These are phyloP conservation scores for Penicillium pulvis DNA, from an alignment of 495 filamentous ascomycete species.

Conservation along the genomic window DNA sequence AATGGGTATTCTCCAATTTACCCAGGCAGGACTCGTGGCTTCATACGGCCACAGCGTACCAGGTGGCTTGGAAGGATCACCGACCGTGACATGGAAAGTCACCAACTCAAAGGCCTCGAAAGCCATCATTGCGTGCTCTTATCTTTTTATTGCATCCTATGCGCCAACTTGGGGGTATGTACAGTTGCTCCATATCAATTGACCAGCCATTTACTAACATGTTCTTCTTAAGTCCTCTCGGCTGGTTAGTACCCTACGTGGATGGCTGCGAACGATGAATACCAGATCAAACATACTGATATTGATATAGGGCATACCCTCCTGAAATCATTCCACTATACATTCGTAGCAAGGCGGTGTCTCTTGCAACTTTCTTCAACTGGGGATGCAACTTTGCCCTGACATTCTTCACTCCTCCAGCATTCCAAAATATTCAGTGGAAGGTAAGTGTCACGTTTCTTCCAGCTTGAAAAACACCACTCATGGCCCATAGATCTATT, in stretches of 20 bases:
- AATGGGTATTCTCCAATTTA: constrained; percentile 55
- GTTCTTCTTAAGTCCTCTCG: constrained; percentile 13
- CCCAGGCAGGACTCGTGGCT: constrained; percentile 60
- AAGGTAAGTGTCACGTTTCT: constrained; percentile 22
- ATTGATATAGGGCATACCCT: constrained; percentile 18
- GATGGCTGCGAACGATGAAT: background rate
- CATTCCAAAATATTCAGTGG: constrained; percentile 61
- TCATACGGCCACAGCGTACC: constrained; percentile 57
- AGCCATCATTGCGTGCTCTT: constrained; percentile 63
- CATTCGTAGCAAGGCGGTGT: constrained; percentile 24
- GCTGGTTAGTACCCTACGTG: constrained; percentile 5
- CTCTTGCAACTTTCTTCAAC: constrained; percentile 22
- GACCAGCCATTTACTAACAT: background rate
- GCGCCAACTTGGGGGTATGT: constrained; percentile 48
- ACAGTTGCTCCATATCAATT: background rate
- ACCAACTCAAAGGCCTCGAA: constrained; percentile 47
- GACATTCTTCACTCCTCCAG: constrained; percentile 63
- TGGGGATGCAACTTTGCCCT: constrained; percentile 45
- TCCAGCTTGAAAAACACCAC: background rate
- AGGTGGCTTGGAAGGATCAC: constrained; percentile 34
- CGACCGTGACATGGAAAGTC: constrained; percentile 60
- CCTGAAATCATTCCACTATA: constrained; percentile 25
- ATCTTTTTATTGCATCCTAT: constrained; percentile 66
- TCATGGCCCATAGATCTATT: constrained; percentile 14
- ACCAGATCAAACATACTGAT: background rate